These are phyloP conservation scores for Penicillium sp. DNA, from an alignment of 2,329 filamentous ascomycete species.

Conservation along the genomic window DNA sequence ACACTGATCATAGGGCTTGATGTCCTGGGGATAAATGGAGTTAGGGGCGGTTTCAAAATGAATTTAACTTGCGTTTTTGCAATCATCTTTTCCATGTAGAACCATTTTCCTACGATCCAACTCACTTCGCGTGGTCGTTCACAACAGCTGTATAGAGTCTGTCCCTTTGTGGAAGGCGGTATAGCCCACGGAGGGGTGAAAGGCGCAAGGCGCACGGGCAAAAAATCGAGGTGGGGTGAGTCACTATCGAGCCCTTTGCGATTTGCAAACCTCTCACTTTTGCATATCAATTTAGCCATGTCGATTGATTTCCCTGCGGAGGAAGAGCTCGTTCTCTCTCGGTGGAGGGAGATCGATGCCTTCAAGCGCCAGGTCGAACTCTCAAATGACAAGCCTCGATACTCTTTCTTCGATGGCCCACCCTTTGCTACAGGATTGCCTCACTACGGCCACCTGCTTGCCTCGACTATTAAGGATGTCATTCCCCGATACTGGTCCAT, in stretches of 20 bases:
- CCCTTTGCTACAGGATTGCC: slow-evolving; percentile 73
- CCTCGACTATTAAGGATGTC: slow-evolving; percentile 95
- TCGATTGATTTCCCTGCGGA: slow-evolving; percentile 91
- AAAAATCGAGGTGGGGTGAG: slow-evolving; percentile 27
- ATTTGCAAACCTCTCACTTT: slow-evolving; percentile 22
- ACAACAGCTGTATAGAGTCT: not conserved
- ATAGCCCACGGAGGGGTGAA: slow-evolving; percentile 10
- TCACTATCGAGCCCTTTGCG: slow-evolving; percentile 17
- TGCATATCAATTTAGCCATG: slow-evolving; percentile 53
- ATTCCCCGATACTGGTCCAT: slow-evolving; percentile 97
- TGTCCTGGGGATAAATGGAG: slow-evolving; percentile 4
- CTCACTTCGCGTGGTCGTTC: not conserved
- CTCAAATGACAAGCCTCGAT: slow-evolving; percentile 76
- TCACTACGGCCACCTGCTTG: slow-evolving; percentile 76
- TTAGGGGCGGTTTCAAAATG: slow-evolving; percentile 14
- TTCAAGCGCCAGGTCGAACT: slow-evolving; percentile 87
- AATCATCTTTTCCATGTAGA: not conserved
- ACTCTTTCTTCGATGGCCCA: slow-evolving; percentile 92
- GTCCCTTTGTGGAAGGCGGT: slow-evolving; percentile 15
- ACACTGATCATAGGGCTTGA: slow-evolving; percentile 1
- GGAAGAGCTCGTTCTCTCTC: slow-evolving; percentile 79
- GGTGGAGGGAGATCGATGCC: slow-evolving; percentile 90
- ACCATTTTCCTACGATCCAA: too few relatives aligned
- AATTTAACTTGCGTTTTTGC: not conserved
- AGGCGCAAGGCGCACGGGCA: slow-evolving; percentile 16